Evolutionary conservation across 345 rosid species (phyloP), one percentile per base, ranked within the genome.

Genomic region (Rhizophora mangle): DNA sequence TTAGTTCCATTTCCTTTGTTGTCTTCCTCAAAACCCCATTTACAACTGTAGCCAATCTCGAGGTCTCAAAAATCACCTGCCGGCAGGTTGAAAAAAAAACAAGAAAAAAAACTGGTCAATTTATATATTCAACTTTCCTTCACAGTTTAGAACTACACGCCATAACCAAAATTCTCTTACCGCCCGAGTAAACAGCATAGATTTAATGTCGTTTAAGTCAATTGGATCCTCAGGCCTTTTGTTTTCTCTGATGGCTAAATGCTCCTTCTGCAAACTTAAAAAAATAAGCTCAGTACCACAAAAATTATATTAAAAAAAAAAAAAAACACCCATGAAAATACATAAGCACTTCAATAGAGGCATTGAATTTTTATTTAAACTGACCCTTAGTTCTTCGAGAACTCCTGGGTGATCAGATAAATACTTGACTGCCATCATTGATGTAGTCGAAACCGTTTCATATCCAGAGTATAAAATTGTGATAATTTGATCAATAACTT

Each of bases 111-210:
- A 56, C 39, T 2, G 62, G 20, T 2, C 30, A 32, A 30, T 22
- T 66, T 49, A 21, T 18, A 46, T 22, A 6, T n/a, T 65, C 19
- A 56, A 30, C 13, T 32, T 16, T n/a, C 52, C 6, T 16, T 51
- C 36, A 53, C 60, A 58, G 9, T 21, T 31, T 52, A 20, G 5
- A 16, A 36, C 11, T 51, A 26, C 7, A 11, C 2, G 19, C 4
- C 21, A 31, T n/a, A 39, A 21, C 21, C 30, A 18, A n/a, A 37
- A 43, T 49, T 62, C 11, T 64, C 96, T 83, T 75, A 89, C 98
- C 15, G 98, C 98, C 18, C 98, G 86, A 36, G 97, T 94, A 59
- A 91, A 89, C 63, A 75, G 76, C 98, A 94, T 89, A 15, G 95
- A 83, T 69, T 88, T 94, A 24, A 88, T 71, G 78, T 94, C 98